A percentile compares a stretch with the other conserved stretches of the same genome.
These are phyloP conservation scores for Rhodotorula sp. DNA, from an alignment of 1,284 basidiomycete genomes.

Conservation along the genomic window DNA sequence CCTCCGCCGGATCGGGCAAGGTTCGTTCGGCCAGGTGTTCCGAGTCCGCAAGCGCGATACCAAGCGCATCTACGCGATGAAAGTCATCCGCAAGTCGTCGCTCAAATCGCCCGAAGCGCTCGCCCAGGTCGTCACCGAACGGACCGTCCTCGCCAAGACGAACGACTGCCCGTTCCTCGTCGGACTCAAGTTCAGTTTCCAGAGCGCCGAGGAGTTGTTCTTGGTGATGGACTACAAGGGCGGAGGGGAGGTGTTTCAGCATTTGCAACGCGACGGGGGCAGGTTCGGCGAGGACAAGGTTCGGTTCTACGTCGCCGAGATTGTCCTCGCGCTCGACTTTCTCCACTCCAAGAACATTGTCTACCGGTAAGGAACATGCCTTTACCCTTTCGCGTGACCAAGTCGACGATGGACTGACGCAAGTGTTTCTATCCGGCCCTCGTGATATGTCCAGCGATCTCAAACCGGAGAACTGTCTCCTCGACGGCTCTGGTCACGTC, in stretches of 20 bases:
- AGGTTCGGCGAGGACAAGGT: conserved; percentile 45
- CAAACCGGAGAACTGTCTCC: conserved; percentile 47
- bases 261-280: conserved; percentile 47
- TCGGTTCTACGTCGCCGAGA: conserved; percentile 47
- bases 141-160: conserved; percentile 50
- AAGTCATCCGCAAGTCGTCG: conserved; percentile 50
- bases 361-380: conserved; percentile 40
- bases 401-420: not conserved
- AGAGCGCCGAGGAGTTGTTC: conserved; percentile 40
- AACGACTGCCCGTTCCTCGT: conserved; percentile 52
- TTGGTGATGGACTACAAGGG: conserved; percentile 53
- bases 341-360: conserved; percentile 45
- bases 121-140: conserved; percentile 51
- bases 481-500: conserved; percentile 48
- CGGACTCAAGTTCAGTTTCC: conserved; percentile 45
- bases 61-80: conserved; percentile 47
- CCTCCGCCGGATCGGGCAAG: conserved; percentile 51
- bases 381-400: too few relatives aligned
- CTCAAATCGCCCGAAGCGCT: conserved; percentile 47
- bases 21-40: conserved; percentile 52
- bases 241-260: conserved; percentile 51
- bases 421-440: not conserved
- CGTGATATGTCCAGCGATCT: conserved; percentile 20
- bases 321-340: conserved; percentile 46
- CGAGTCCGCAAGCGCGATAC: conserved; percentile 53